Evolutionary conservation across 441 rosid species (phyloP).

Genomic region (Raphanus hybrid): DNA sequence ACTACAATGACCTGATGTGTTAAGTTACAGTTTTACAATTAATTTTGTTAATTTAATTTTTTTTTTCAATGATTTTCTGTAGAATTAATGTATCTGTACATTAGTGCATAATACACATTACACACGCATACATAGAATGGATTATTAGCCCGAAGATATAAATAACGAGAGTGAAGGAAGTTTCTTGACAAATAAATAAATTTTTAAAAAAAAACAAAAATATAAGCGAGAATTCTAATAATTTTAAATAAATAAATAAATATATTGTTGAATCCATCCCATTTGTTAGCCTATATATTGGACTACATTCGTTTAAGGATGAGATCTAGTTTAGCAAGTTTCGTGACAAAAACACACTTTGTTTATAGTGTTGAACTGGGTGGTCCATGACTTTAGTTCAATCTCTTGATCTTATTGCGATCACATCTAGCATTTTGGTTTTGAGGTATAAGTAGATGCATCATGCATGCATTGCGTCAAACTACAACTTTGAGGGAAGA

Average conservation of each 20-base stretch:
- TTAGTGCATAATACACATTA: not conserved
- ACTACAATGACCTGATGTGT: not conserved
- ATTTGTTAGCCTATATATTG: not conserved
- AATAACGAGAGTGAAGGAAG: too few relatives aligned
- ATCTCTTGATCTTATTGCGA: not conserved
- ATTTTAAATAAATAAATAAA: too few relatives aligned
- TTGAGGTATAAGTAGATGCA: not conserved
- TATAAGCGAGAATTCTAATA: too few relatives aligned
- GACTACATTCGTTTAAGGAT: too few relatives aligned
- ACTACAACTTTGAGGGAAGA: conserved; percentile 34
- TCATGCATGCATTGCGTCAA: conserved; percentile 11
- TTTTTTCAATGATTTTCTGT: not conserved
- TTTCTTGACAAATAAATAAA: too few relatives aligned
- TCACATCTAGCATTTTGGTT: not conserved
- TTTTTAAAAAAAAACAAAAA: too few relatives aligned
- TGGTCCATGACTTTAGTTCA: not conserved
- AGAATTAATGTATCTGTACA: not conserved
- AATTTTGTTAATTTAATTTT: not conserved
- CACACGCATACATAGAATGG: too few relatives aligned
- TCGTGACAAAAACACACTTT: too few relatives aligned
- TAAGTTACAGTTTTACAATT: not conserved
- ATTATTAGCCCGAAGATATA: too few relatives aligned
- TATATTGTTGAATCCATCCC: not conserved
- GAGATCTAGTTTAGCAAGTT: too few relatives aligned
- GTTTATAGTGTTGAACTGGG: too few relatives aligned